Base-by-base conservation (phyloP, 75 land plant genomes). In the Gnetum montanum region DNA sequence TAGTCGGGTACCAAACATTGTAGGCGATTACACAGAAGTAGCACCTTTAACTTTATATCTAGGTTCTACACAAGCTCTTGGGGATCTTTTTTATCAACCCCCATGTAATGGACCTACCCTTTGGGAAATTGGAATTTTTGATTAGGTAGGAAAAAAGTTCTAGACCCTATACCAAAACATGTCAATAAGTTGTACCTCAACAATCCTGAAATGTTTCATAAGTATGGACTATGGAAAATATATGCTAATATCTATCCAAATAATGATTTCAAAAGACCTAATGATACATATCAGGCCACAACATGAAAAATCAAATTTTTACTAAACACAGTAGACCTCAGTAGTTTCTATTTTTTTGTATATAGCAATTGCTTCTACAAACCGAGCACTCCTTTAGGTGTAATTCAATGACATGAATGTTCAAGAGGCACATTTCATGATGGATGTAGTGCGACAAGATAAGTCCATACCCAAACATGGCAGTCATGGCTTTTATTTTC, bases 401-500 rank as follows among this genome's bases (percentile, higher is more conserved):
- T 69, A 71, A 23, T 71, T 82, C 46, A 85, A 85, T 60, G 70
- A 77, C 22, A 13, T 64, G 26, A 52, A 59, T 31, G 48, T 48
- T 34, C 33, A 53, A 0, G 66, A 58, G 11, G 66, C 86, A 0
- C 52, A 70, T 37, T 82, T 85, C 30, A 49, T 72, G 37, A 78
- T 69, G 3, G 59, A 67, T 48, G 56, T 53, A 15, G 65, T 77
- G 48, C 87, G 90, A 1, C 53, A 54, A 25, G 90, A 86, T 66
- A 86, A 86, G 50, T 68, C 90, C 18, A 83, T 86, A 11, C 87
- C 90, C 1, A 73, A 87, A 41, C 90, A 86, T 65, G 87, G 88
- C 10, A 86, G 78, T 20, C 90, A 83, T 70, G 90, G 90, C 13
- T 57, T 79, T 19, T 70, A 83, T 50, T 55, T 54, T 55, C 48